A percentile compares a stretch with the other conserved stretches of the same genome.
Evolutionary conservation across 495 filamentous ascomycete genomes (phyloP).

Genomic region (Xylaria scruposa): DNA sequence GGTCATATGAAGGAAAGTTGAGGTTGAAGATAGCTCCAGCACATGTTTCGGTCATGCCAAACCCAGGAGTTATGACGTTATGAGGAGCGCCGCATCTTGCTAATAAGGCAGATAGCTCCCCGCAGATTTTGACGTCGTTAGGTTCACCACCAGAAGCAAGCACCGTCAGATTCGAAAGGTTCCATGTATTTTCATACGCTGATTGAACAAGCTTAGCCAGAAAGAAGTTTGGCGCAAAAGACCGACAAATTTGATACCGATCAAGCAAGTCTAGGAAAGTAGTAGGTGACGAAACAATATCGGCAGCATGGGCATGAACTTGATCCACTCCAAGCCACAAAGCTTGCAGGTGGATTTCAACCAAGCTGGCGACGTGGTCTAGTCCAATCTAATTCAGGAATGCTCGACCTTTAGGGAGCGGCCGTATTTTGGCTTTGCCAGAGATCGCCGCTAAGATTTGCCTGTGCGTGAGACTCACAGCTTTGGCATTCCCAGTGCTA

Average conservation of each 20-base stretch:
- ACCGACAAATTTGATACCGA: constrained; percentile 50
- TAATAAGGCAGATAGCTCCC: no score
- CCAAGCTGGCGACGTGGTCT: constrained; percentile 61
- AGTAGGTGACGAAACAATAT: constrained; percentile 50
- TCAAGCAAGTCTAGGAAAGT: constrained; percentile 51
- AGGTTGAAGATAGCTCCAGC: no score
- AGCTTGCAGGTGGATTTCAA: constrained; percentile 59
- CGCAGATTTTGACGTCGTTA: no score
- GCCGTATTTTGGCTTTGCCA: constrained; percentile 45
- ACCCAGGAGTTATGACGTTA: no score
- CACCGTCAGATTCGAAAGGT: no score
- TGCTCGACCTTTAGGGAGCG: not conserved
- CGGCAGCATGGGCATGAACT: constrained; percentile 52
- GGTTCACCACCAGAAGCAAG: no score
- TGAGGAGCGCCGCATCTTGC: no score
- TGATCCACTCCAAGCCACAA: constrained; percentile 50
- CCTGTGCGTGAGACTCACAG: constrained; percentile 51
- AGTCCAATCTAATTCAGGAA: constrained; percentile 61
- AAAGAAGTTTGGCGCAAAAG: constrained; percentile 46
- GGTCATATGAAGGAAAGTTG: no score
- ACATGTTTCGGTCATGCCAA: no score
- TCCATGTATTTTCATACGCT: no score
- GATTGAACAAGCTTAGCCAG: no score
- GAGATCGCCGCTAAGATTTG: constrained; percentile 55
- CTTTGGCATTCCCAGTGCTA: constrained; percentile 62